A percentile compares a stretch with the other conserved stretches of the same genome.
phyloP scores from a whole-genome alignment of 1,139 yeast genomes.

The Dujonia santamariae region DNA sequence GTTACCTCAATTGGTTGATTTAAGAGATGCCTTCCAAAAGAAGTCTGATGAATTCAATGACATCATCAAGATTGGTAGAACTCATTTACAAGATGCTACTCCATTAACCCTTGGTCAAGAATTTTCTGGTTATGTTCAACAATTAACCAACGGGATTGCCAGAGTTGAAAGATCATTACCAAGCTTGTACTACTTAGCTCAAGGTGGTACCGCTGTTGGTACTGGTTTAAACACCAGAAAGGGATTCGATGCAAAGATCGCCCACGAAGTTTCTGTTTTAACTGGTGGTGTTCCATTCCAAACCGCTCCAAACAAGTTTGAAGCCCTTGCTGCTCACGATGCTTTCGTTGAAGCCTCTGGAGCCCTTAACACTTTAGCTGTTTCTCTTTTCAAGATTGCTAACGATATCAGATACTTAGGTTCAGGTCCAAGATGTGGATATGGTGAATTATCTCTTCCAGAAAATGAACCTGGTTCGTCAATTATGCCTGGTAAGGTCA shows the following conservation, averaged over 20 bases:
- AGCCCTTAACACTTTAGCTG: constrained; percentile 93
- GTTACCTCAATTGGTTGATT: constrained; percentile 73
- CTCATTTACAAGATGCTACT: constrained; percentile 98
- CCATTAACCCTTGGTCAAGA: constrained; percentile 98
- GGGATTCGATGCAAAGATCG: constrained; percentile 85
- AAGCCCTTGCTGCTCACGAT: constrained; percentile 98
- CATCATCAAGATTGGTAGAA: constrained; percentile 97
- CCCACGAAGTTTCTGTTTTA: constrained; percentile 71
- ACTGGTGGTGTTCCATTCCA: constrained; percentile 89
- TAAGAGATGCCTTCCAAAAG: constrained; percentile 71
- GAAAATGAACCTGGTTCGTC: constrained; percentile 99
- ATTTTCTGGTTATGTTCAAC: constrained; percentile 94
- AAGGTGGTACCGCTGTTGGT: constrained; percentile 99
- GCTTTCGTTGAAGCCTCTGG: constrained; percentile 98
- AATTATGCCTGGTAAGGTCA: constrained; percentile 99
- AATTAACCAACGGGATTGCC: constrained; percentile 83
- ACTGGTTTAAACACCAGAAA: constrained; percentile 92
- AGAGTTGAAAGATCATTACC: constrained; percentile 79
- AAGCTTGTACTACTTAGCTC: constrained; percentile 80
- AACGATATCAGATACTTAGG: constrained; percentile 97
- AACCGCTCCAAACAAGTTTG: constrained; percentile 98
- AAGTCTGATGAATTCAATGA: constrained; percentile 80
- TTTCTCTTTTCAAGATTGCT: constrained; percentile 91
- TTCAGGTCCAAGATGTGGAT: constrained; percentile 99
- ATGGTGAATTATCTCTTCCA: constrained; percentile 92